These are phyloP conservation scores for Phytopythium montanum DNA, from an alignment of 352 stramenopile genomes.

Conservation along the genomic window DNA sequence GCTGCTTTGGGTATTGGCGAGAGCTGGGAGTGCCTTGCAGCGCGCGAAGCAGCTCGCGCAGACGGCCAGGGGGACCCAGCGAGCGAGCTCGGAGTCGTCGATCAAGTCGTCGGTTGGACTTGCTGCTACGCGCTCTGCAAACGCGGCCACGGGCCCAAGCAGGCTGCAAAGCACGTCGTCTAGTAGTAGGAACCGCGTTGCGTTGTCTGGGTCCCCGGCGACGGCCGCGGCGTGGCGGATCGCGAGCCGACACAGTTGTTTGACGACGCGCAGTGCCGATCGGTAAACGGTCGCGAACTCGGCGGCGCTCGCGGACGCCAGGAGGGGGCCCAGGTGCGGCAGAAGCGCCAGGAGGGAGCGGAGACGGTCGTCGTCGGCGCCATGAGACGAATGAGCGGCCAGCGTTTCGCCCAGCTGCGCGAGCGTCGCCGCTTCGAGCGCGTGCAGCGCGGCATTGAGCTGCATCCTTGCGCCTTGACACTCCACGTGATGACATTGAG, in stretches of 20 bases:
- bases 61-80: constrained; percentile 39
- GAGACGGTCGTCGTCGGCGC: not conserved
- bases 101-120: not conserved
- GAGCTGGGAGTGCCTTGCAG: constrained; percentile 18
- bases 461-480: not conserved
- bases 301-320: not conserved
- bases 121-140: constrained; percentile 12
- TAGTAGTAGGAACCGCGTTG: constrained; percentile 12
- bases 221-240: constrained; percentile 17
- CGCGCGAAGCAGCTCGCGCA: constrained; percentile 30
- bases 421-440: constrained; percentile 12
- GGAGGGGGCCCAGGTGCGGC: constrained; percentile 12
- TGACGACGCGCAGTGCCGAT: constrained; percentile 15
- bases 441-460: constrained; percentile 2
- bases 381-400: too few relatives aligned
- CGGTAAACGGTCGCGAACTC: constrained; percentile 10
- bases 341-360: not conserved
- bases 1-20: constrained; percentile 21
- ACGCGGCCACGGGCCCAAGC: constrained; percentile 18
- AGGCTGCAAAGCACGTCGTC: constrained; percentile 27
- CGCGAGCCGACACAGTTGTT: constrained; percentile 25
- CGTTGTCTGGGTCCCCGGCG: constrained; percentile 8
- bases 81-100: constrained; percentile 15
- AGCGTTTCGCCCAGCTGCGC: constrained; percentile 12
- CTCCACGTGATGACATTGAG: not conserved